phyloP scores from a whole-genome alignment of 2,329 filamentous ascomycete species.

The Pseudogymnoascus sp. region DNA sequence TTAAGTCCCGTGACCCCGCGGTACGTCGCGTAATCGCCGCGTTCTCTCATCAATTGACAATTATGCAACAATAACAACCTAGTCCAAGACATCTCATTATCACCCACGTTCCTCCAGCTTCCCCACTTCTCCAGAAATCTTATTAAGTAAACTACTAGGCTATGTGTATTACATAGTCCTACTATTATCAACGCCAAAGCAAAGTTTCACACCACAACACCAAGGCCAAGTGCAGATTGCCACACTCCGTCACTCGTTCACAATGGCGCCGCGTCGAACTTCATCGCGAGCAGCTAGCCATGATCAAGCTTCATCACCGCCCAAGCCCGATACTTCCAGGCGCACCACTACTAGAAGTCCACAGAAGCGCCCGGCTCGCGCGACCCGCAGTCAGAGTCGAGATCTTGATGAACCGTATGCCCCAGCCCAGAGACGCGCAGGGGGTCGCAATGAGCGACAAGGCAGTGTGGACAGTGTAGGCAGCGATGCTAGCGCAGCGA shows the following conservation, averaged over 20 bases:
- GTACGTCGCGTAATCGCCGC: no score
- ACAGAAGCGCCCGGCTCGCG: constrained; percentile 20
- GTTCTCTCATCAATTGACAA: neutral
- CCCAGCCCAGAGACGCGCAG: constrained; percentile 6
- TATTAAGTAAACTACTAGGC: neutral
- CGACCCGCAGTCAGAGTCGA: constrained; percentile 34
- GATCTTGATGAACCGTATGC: constrained; percentile 24
- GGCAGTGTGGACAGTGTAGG: constrained; percentile 21
- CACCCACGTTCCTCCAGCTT: neutral
- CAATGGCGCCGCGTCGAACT: constrained; percentile 11
- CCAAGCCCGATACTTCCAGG: constrained; percentile 14
- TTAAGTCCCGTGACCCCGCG: no score
- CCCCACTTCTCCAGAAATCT: neutral
- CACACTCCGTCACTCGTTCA: neutral
- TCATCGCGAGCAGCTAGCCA: constrained; percentile 20
- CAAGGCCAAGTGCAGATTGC: neutral
- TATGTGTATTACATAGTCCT: neutral
- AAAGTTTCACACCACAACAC: neutral
- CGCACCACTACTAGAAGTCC: constrained; percentile 18
- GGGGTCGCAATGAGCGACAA: constrained; percentile 15
- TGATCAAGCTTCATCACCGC: constrained; percentile 23
- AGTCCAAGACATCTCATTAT: neutral
- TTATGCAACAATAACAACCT: neutral
- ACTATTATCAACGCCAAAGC: neutral
- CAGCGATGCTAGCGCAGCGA: constrained; percentile 17